Conservation (phyloP, 345 rosid genomes). For the Trapa bicornis region DNA sequence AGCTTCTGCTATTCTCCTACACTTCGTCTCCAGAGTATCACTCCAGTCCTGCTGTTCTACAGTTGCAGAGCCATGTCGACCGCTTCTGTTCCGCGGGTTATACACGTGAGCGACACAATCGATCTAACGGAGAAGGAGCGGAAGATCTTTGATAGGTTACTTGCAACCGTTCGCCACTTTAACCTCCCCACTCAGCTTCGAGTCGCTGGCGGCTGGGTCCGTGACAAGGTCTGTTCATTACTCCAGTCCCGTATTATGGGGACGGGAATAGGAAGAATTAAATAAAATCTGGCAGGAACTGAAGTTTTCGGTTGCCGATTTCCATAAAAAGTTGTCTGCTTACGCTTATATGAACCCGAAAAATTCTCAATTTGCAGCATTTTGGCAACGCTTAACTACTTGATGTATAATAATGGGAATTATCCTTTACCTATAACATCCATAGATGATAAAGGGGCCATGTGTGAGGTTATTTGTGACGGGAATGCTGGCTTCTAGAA, state of each 20-base stretch:
- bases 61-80: slow-evolving; percentile 25
- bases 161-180: slow-evolving; percentile 49
- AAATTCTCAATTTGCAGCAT: not conserved
- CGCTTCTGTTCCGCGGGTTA: slow-evolving; percentile 8
- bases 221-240: slow-evolving; percentile 57
- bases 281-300: not conserved
- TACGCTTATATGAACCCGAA: not conserved
- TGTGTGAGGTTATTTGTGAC: not conserved
- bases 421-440: not conserved
- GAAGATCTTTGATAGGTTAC: slow-evolving; percentile 59
- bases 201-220: slow-evolving; percentile 99
- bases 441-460: not conserved
- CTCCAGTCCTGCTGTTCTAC: slow-evolving; percentile 1
- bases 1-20: not conserved
- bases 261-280: not conserved
- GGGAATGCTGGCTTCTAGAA: not conserved
- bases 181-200: slow-evolving; percentile 66
- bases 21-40: not conserved
- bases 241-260: not conserved
- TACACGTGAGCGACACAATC: slow-evolving; percentile 45
- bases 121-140: slow-evolving; percentile 52
- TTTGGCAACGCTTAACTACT: not conserved
- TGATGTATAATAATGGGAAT: not conserved
- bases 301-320: not conserved
- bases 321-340: not conserved